Percentiles rank a stretch among this genome's conserved stretches.
These are phyloP conservation scores for Xylariales sp. DNA, from an alignment of 2,329 filamentous ascomycete species.

Conservation along the genomic window DNA sequence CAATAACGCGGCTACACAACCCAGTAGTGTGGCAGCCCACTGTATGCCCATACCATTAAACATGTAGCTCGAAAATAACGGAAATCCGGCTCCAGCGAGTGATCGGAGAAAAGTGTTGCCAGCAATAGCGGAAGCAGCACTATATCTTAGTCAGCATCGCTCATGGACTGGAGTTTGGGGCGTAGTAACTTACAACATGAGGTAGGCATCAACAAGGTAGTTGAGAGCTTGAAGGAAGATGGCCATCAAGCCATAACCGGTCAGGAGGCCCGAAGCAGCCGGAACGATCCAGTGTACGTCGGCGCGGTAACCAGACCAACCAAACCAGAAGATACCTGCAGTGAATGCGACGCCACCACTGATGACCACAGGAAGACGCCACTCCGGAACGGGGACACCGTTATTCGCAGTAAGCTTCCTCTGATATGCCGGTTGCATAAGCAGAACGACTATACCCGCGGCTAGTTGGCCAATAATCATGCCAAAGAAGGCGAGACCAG, in stretches of 20 bases:
- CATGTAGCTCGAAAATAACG: constrained; percentile 71
- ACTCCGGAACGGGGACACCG: constrained; percentile 59
- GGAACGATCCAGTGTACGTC: constrained; percentile 62
- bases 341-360: constrained; percentile 56
- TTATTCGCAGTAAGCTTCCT: constrained; percentile 65
- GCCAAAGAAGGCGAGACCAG: constrained; percentile 79
- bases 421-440: constrained; percentile 62
- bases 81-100: constrained; percentile 72
- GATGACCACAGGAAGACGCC: constrained; percentile 60
- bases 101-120: constrained; percentile 79
- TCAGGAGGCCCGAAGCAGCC: constrained; percentile 55
- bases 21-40: constrained; percentile 58
- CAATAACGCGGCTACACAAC: constrained; percentile 52
- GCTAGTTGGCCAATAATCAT: constrained; percentile 72
- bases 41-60: constrained; percentile 58
- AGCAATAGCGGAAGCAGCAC: constrained; percentile 72
- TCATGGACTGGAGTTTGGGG: neutral
- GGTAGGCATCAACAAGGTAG: constrained; percentile 73
- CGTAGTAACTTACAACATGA: constrained; percentile 44
- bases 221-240: constrained; percentile 80
- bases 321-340: constrained; percentile 70
- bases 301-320: constrained; percentile 60
- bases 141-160: neutral
- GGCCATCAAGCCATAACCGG: constrained; percentile 73
- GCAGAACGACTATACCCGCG: constrained; percentile 59